phyloP scores from a whole-genome alignment of 768 basidiomycete species.

The Auricularia sp. region DNA sequence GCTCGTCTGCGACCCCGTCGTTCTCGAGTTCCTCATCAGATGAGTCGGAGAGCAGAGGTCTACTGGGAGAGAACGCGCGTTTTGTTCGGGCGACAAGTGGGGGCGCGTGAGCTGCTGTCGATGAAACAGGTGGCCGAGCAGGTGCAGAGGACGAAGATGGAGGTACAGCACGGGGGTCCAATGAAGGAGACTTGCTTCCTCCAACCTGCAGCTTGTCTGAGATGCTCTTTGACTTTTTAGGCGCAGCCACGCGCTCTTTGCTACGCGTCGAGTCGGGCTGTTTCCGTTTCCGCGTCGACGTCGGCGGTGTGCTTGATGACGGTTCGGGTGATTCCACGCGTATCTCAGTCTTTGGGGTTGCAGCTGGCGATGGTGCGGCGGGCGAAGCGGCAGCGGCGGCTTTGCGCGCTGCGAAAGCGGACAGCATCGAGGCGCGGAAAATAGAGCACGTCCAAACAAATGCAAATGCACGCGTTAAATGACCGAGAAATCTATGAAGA shows the following conservation, averaged over 20 bases:
- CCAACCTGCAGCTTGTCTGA: neutral
- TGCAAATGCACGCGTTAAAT: no score
- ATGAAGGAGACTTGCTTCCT: no score
- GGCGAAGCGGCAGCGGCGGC: neutral
- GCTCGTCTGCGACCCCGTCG: slow-evolving; percentile 14
- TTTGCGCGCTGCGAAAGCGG: slow-evolving; percentile 9
- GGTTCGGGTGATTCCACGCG: neutral
- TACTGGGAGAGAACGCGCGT: slow-evolving; percentile 55
- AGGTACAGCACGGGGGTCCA: no score
- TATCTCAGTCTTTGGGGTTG: neutral
- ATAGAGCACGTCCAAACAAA: neutral
- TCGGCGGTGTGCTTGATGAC: neutral
- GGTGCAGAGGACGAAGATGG: neutral
- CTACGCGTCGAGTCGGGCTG: neutral
- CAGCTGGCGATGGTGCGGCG: neutral
- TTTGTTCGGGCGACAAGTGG: slow-evolving; percentile 1
- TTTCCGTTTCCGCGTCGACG: neutral
- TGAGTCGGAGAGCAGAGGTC: slow-evolving; percentile 32
- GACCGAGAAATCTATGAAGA: no score
- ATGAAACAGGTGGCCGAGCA: neutral
- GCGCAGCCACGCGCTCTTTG: neutral
- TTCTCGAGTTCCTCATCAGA: slow-evolving; percentile 33
- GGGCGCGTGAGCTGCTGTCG: neutral
- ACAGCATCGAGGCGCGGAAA: slow-evolving; percentile 5
- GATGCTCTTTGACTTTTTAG: slow-evolving; percentile 1